Evolutionary conservation across 106 monocot genomes (phyloP), one percentile per base, ranked within the genome.

Genomic region (Dendrobium nobile): DNA sequence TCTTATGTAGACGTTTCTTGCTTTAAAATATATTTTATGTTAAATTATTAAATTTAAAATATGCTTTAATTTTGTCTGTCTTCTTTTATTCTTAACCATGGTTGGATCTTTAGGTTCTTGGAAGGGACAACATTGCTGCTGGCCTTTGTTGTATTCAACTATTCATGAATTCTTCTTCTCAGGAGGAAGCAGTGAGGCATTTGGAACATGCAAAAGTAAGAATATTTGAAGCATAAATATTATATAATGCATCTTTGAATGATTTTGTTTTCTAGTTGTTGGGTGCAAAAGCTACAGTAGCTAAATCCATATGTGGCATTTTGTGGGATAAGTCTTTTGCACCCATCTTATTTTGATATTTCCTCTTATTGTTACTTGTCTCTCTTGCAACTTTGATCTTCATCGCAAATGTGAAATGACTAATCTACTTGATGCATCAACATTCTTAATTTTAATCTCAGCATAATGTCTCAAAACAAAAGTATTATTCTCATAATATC

Each of bases 81-180:
- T 24, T 3, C 11, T 37, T 51, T 27, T 51, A 15, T 51, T 44
- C 0, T 9, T 70, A 4, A 44, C 41, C n/a, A 5, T 76, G 0
- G 19, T 24, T 27, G 5, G 15, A 13, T 43, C 27, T 68, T 10
- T 79, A 97, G 97, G 97, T 97, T 77, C 87, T 97, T 22, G 92
- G 85, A 79, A 78, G 86, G 41, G 94, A 94, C 77, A 87, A 89
- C 84, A 84, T 97, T 85, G 94, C 90, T 82, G 90, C 97, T 82
- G 97, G 94, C 37, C 89, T 94, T 82, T 94, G 94, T 56, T 97
- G 94, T 83, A 88, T 97, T 83, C 97, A 97, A 70, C 73, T 97
- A 58, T 97, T 91, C 75, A 89, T 94, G 92, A 94, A 97, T 89
- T 94, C 94, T 24, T 85, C 83, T 76, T 89, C 92, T 79, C 97